A percentile compares a stretch with the other conserved stretches of the same genome.
Conservation (phyloP, 371 early-diverging fungal species). For the Spraguea lophii region DNA sequence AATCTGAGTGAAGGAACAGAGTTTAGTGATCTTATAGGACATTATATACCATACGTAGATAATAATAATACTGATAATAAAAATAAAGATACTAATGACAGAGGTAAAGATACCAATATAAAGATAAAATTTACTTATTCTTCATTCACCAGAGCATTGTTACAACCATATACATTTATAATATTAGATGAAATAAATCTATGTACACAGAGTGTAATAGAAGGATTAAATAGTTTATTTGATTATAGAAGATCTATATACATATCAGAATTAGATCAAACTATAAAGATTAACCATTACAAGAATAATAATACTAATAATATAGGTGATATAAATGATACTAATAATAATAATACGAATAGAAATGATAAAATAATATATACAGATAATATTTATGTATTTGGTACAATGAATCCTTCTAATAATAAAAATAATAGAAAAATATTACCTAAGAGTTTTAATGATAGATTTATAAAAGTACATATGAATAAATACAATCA, state of each 20-base stretch:
- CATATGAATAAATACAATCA: constrained; percentile 52
- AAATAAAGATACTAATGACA: neutral
- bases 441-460: constrained; percentile 84
- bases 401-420: constrained; percentile 93
- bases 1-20: constrained; percentile 97
- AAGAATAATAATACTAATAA: too few relatives aligned
- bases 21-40: constrained; percentile 86
- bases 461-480: constrained; percentile 84
- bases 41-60: constrained; percentile 27
- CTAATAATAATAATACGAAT: constrained; percentile 49
- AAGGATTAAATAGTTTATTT: constrained; percentile 90
- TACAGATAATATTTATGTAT: too few relatives aligned
- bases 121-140: constrained; percentile 50
- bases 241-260: constrained; percentile 86
- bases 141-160: constrained; percentile 74
- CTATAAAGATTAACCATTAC: constrained; percentile 55
- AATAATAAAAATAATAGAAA: constrained; percentile 88
- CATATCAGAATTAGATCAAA: constrained; percentile 69
- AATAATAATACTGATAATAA: neutral
- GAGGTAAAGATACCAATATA: neutral
- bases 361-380: too few relatives aligned
- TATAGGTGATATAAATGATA: constrained; percentile 8
- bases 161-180: constrained; percentile 86
- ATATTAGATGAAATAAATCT: constrained; percentile 94
- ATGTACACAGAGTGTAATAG: constrained; percentile 90